Evolutionary conservation across 2,329 filamentous ascomycete species (phyloP).

Genomic region (Phialemoniopsis sp.): DNA sequence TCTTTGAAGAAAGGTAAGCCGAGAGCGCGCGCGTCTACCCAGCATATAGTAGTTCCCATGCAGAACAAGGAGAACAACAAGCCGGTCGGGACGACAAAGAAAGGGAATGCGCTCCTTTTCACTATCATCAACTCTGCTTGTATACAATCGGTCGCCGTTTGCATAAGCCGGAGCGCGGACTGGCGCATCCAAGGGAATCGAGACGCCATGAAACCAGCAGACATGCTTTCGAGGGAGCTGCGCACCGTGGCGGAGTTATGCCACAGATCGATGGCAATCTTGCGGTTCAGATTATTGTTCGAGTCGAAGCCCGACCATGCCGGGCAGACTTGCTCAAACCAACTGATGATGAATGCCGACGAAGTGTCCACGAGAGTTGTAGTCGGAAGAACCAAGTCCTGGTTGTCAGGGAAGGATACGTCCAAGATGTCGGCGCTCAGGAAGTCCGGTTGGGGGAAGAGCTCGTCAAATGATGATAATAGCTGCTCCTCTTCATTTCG

Average conservation of each 20-base stretch:
- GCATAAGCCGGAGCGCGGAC: slow-evolving; percentile 15
- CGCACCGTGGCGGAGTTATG: slow-evolving; percentile 29
- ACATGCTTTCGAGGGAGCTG: slow-evolving; percentile 34
- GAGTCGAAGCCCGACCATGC: slow-evolving; percentile 36
- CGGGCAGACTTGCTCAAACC: slow-evolving; percentile 34
- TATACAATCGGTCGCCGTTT: slow-evolving; percentile 24
- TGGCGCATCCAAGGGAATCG: slow-evolving; percentile 4
- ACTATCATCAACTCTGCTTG: slow-evolving; percentile 25
- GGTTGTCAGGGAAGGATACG: slow-evolving; percentile 3
- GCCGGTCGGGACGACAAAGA: slow-evolving; percentile 20
- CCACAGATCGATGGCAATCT: slow-evolving; percentile 29
- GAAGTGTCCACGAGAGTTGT: slow-evolving; percentile 18
- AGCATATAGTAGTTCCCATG: slow-evolving; percentile 32
- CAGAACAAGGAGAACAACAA: slow-evolving; percentile 32
- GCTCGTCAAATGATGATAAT: not conserved
- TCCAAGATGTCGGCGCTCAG: not conserved
- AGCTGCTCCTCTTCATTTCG: too few species aligned
- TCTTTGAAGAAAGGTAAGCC: slow-evolving; percentile 26
- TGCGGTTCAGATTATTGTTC: slow-evolving; percentile 29
- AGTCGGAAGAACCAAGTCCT: slow-evolving; percentile 7
- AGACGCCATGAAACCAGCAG: slow-evolving; percentile 27
- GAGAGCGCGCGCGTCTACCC: slow-evolving; percentile 28
- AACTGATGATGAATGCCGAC: slow-evolving; percentile 27
- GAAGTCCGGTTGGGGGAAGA: not conserved
- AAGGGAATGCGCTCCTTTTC: slow-evolving; percentile 9